Evolutionary conservation across 208 protist species (phyloP), one percentile per base, ranked within the genome.

Genomic region (Crithidia thermophila): DNA sequence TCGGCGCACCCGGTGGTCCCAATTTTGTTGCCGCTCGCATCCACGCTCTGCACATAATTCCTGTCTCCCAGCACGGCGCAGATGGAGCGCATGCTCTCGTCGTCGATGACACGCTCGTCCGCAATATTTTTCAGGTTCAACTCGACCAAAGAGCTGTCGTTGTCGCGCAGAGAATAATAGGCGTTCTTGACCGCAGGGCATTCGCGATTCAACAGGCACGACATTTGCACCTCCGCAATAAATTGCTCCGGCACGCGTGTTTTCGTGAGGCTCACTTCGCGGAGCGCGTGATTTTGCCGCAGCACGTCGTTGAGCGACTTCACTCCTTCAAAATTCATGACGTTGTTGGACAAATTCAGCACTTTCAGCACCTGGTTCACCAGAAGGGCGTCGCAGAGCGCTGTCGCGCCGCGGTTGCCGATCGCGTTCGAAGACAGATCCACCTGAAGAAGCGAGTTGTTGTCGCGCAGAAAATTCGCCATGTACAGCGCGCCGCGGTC

Each of bases 131-230:
- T 63, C 27, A 97, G 68, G 27, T 91, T 70, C 10, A 95, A 58
- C 28, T 81, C 77, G 2, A 28, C 67, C 28, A 94, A 56, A 5
- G 70, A 79, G 4, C 23, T 47, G 67, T 94, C 85, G 28, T 70
- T 70, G 60, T 79, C 80, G n/a, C 68, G 59, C 18, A 97, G 67
- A 18, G 77, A 76, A 59, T 92, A 93, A 31, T 81, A 77, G 2
- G 82, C 62, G 30, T 45, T 67, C 66, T 97, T 97, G 20, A 94
- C 53, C 20, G 72, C 51, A 23, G 49, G 64, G 30, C 87, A 71
- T 39, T 95, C 86, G 18, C 81, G 82, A 53, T 97, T 97, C 1
- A 97, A 55, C 40, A 81, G 71, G 46, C 84, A 90, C 33, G 85
- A 85, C 36, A 69, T 53, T 40, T 74, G 67, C 33, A 97, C 86